These are phyloP conservation scores for Aspergillus sp. DNA, from an alignment of 2,329 filamentous ascomycete genomes.

Conservation along the genomic window DNA sequence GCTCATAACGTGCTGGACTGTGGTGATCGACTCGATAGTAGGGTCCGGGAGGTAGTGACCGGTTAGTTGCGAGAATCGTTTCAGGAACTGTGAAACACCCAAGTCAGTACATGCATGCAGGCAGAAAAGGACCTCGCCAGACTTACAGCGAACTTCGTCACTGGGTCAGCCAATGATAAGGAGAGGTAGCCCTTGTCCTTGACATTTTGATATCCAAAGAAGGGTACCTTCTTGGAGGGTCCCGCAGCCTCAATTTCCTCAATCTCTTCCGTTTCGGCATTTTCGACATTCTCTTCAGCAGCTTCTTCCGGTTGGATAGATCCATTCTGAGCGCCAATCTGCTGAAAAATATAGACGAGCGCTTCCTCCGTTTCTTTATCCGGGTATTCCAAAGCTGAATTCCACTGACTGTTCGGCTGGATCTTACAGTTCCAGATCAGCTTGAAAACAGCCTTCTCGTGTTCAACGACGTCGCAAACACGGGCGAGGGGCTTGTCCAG, in stretches of 20 bases:
- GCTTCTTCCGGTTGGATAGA: constrained; percentile 9
- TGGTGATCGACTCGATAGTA: constrained; percentile 58
- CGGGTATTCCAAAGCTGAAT: constrained; percentile 32
- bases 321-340: constrained; percentile 28
- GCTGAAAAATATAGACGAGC: constrained; percentile 37
- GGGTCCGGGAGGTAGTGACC: constrained; percentile 73
- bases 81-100: constrained; percentile 62
- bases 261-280: constrained; percentile 14
- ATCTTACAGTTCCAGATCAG: constrained; percentile 35
- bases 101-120: neutral
- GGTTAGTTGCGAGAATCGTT: constrained; percentile 79
- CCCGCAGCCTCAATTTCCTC: constrained; percentile 20
- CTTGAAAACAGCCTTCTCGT: constrained; percentile 31
- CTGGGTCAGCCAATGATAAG: constrained; percentile 56
- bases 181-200: constrained; percentile 57
- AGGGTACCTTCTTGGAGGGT: constrained; percentile 16
- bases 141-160: constrained; percentile 72
- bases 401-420: constrained; percentile 25
- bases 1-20: constrained; percentile 56
- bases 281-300: constrained; percentile 11
- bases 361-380: constrained; percentile 29
- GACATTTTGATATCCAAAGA: constrained; percentile 25
- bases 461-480: constrained; percentile 34
- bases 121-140: constrained; percentile 4
- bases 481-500: constrained; percentile 39